Base-by-base conservation (phyloP, 139 green algal species). In the Picochlorum sp. region DNA sequence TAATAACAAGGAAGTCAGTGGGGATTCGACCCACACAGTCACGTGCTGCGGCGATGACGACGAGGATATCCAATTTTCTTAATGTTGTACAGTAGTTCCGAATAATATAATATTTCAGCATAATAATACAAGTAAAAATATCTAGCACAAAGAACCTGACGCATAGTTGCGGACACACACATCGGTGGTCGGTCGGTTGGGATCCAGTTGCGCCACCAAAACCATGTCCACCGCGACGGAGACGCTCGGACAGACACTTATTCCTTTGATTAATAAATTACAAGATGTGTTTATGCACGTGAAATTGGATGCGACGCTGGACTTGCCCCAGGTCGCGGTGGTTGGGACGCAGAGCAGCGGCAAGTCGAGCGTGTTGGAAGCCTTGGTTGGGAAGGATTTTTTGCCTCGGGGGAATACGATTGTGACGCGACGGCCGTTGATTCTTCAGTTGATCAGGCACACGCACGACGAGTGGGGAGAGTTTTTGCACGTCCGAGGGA, bases 361-460 rank as follows among this genome's bases (percentile, higher is more conserved):
- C 65, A 99, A 98, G 66, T 90, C 74, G 28, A 89, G 74, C 62
- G 94, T 99, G 13, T 74, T 99, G 2, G 94, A 99, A 74, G 83
- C 90, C 8, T 59, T 99, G 68, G 94, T 96, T 2, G 92, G 92
- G n/a, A 75, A 84, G 3, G 90, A 95, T 64, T 97, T 97, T 62
- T 67, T 98, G 54, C 92, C 92, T 0, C 80, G 92, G 26, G 89
- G 87, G 3, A 86, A 85, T 16, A 92, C 91, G 64, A 96, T 98
- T 61, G 89, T 95, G 49, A 98, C 92, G 0, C 74, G 86, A 10
- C 69, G 92, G 3, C 92, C 92, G 4, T 72, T 98, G 21, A 84
- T 98, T 28, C 81, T 97, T 45, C 84, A 97, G 63, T 77, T 95
- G 57, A 79, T 97, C 1, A 83, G 80, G 28, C 54, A 61, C 32